Conservation (phyloP, 2,329 filamentous ascomycete genomes). For the Stemphylium beticola region DNA sequence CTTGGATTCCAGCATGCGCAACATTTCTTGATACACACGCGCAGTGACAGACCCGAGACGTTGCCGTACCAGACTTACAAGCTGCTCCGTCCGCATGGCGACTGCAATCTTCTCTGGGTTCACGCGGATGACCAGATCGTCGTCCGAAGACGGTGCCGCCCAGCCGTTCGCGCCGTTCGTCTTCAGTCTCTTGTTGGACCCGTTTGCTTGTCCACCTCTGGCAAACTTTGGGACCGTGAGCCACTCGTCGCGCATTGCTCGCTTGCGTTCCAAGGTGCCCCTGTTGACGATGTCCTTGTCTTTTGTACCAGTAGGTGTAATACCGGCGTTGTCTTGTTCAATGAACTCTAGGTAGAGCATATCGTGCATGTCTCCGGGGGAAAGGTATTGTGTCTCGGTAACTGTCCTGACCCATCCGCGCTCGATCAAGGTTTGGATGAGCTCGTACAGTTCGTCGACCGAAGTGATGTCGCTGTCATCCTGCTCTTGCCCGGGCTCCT, state of each 20-base stretch:
- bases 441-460: conserved; percentile 50
- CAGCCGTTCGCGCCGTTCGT: conserved; percentile 31
- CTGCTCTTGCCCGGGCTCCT: conserved; percentile 17
- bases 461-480: conserved; percentile 44
- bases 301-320: conserved; percentile 66
- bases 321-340: conserved; percentile 57
- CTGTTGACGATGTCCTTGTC: conserved; percentile 67
- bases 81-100: conserved; percentile 77
- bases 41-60: conserved; percentile 76
- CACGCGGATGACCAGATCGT: conserved; percentile 74
- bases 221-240: conserved; percentile 36
- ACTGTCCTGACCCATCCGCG: conserved; percentile 73
- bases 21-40: conserved; percentile 75
- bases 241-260: conserved; percentile 55
- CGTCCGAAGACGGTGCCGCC: conserved; percentile 54
- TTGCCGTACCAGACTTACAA: conserved; percentile 74
- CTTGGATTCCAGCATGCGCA: conserved; percentile 73
- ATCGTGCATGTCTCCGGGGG: conserved; percentile 61
- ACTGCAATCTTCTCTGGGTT: conserved; percentile 88
- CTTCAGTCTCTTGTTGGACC: conserved; percentile 42
- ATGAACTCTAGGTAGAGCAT: conserved; percentile 70
- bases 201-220: conserved; percentile 22
- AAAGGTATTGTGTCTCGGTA: conserved; percentile 54
- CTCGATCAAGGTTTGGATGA: conserved; percentile 61
- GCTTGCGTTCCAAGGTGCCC: conserved; percentile 64